A percentile compares a stretch with the other conserved stretches of the same genome.
These are phyloP conservation scores for Sporisorium scitamineum DNA, from an alignment of 1,284 basidiomycete genomes.

Conservation along the genomic window DNA sequence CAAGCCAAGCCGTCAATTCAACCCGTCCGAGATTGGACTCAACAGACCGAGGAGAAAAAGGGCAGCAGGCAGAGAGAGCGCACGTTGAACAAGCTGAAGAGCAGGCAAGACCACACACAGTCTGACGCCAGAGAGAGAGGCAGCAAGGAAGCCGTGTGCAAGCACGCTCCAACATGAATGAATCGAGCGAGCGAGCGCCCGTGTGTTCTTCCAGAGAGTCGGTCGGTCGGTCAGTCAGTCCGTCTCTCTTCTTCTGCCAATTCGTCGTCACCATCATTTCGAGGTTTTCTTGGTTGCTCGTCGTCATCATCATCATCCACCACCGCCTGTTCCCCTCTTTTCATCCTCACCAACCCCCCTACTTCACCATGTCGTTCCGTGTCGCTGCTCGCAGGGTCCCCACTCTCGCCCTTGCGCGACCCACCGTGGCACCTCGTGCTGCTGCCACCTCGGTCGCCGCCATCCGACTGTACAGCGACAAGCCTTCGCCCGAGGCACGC, in stretches of 20 bases:
- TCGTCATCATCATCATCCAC: slow-evolving; percentile 10
- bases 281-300: neutral
- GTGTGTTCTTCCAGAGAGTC: slow-evolving; percentile 6
- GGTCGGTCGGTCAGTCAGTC: neutral
- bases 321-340: slow-evolving; percentile 13
- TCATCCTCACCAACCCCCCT: slow-evolving; percentile 15
- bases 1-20: neutral
- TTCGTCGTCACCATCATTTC: slow-evolving; percentile 26
- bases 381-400: slow-evolving; percentile 48
- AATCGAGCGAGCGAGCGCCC: neutral
- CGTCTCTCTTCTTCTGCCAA: neutral
- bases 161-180: slow-evolving; percentile 1
- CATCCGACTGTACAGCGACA: slow-evolving; percentile 65
- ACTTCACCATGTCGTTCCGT: slow-evolving; percentile 47
- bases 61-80: neutral
- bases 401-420: slow-evolving; percentile 53
- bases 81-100: slow-evolving; percentile 7
- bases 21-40: neutral
- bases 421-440: slow-evolving; percentile 34
- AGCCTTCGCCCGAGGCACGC: slow-evolving; percentile 79
- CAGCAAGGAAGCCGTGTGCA: neutral
- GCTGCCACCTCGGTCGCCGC: slow-evolving; percentile 49
- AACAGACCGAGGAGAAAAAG: too few relatives aligned
- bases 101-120: neutral
- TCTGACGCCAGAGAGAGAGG: neutral